Conservation (phyloP, 495 filamentous ascomycete species). For the Penicillium bialowiezense region DNA sequence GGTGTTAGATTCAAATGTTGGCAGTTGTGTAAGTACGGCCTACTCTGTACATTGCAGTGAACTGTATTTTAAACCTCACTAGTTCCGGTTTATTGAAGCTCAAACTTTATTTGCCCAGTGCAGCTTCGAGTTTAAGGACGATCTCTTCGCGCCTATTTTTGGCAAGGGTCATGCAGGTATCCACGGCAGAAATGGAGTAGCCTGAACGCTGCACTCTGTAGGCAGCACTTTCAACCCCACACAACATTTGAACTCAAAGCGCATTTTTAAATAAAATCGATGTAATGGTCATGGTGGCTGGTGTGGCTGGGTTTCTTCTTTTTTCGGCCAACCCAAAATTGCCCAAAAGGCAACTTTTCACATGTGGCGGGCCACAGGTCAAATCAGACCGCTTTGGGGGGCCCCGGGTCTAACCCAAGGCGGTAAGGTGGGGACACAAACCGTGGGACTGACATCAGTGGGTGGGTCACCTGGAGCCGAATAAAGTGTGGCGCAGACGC, state of each 20-base stretch:
- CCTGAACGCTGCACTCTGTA: too few species aligned
- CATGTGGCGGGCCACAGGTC: slow-evolving; percentile 7
- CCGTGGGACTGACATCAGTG: slow-evolving; percentile 4
- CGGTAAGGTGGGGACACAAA: background rate
- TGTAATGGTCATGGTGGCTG: background rate
- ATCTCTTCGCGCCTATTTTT: too few species aligned
- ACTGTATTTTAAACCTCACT: background rate
- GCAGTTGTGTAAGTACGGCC: too few species aligned
- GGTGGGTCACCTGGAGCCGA: background rate
- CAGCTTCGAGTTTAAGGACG: too few species aligned
- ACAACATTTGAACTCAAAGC: too few species aligned
- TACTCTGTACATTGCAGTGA: too few species aligned
- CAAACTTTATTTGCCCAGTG: background rate
- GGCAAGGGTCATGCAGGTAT: too few species aligned
- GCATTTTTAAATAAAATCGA: too few species aligned
- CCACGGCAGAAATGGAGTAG: too few species aligned
- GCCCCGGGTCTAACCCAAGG: background rate
- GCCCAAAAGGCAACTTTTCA: slow-evolving; percentile 1
- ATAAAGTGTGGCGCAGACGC: slow-evolving; percentile 15
- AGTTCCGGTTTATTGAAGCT: background rate
- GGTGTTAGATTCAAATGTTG: too few species aligned
- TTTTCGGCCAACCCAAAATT: background rate
- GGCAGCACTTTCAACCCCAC: too few species aligned
- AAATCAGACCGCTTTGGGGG: background rate
- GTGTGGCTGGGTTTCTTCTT: slow-evolving; percentile 9